Base-by-base conservation (phyloP, 768 basidiomycete species). In the Lentinula boryana region DNA sequence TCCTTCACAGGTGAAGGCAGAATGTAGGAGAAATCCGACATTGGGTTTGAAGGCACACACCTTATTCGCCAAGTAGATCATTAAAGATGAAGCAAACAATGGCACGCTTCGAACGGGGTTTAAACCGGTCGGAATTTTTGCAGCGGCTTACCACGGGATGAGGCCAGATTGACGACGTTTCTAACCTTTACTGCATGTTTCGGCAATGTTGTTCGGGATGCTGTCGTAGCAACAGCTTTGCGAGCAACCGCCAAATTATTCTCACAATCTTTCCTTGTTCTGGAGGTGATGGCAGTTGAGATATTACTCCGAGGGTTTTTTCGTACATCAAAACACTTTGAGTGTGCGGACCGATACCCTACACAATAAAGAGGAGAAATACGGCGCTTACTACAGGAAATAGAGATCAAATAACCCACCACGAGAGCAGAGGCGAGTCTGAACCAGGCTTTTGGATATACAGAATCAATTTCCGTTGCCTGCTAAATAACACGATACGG, bases 381-480 rank as follows among this genome's bases (percentile, higher is more conserved):
- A 16, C 21, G 51, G 46, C 6, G 41, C 41, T 13, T 15, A 12
- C 27, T 41, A 38, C 18, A 51, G 36, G 33, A 13, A 10, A 38
- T 21, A 40, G 3, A 33, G 13, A 6, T 8, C 23, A 21, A 15
- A 32, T 13, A 31, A 53, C 64, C 6, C 32, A 69, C 68, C 51
- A 67, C 63, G 35, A 66, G 35, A 5, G 65, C 62, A 3, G 63
- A 46, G 3, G 64, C 68, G 7, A 64, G 18, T 32, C 68, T 40
- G 2, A 62, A 66, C 33, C 46, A 59, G 2, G 58, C 68, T 53
- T 68, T 69, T 3, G 66, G 50, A 57, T 69, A 67, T 4, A 51
- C 62, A 1, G 68, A 65, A 49, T 69, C 67, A n/a, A 69, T 62
- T 27, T 60, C 44, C 16, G 65, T 65, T n/a, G 67, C 68, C 68